A percentile compares a stretch with the other conserved stretches of the same genome.
Evolutionary conservation across 208 protist genomes (phyloP).

Genomic region (Polymyxa betae): DNA sequence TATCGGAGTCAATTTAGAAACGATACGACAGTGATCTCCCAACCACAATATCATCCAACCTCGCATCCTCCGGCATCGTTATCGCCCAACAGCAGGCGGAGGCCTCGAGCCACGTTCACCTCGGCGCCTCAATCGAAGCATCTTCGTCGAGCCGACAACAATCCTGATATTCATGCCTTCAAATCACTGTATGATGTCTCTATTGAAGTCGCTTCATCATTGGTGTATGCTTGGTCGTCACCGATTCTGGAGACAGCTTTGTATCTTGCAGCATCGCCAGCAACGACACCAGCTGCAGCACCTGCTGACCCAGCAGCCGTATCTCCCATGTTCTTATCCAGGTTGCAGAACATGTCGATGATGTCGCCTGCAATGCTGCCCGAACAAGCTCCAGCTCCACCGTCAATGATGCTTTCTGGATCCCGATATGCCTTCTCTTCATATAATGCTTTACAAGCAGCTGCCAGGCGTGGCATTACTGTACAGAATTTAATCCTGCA

Average conservation of each 20-base stretch:
- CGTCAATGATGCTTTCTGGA: neutral
- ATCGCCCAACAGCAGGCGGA: neutral
- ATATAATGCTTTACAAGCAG: neutral
- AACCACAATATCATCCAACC: neutral
- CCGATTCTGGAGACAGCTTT: constrained; percentile 23
- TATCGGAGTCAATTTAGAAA: neutral
- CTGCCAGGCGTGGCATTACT: neutral
- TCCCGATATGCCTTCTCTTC: neutral
- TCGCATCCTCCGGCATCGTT: neutral
- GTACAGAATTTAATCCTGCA: neutral
- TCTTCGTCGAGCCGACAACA: neutral
- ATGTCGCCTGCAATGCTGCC: neutral
- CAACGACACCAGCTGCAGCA: neutral
- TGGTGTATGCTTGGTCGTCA: constrained; percentile 32
- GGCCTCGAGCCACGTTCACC: neutral
- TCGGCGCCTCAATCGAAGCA: neutral
- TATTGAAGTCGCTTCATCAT: constrained; percentile 26
- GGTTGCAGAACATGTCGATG: neutral
- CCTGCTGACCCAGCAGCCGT: neutral
- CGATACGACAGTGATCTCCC: too few relatives aligned
- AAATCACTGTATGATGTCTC: constrained; percentile 44
- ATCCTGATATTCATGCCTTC: neutral
- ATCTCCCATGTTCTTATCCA: constrained; percentile 13
- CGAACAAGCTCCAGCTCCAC: neutral
- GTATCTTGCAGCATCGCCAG: neutral